These are phyloP conservation scores for Phytophthora fragariae DNA, from an alignment of 352 stramenopile species.

Conservation along the genomic window DNA sequence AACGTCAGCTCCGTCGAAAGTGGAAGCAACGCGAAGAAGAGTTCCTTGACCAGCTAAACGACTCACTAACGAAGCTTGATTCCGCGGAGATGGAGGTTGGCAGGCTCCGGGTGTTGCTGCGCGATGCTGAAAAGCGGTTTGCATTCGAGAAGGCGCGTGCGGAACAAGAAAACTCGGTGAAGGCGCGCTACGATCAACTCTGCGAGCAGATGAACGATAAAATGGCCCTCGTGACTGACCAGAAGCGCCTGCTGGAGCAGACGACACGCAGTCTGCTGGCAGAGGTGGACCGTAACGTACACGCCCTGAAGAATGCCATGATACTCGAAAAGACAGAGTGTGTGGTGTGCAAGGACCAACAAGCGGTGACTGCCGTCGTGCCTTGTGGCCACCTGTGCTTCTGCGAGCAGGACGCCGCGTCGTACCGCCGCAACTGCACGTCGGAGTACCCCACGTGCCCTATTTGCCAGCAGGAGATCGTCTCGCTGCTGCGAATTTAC, in stretches of 20 bases:
- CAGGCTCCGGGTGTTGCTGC: constrained; percentile 52
- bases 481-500: constrained; percentile 86
- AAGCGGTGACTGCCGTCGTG: constrained; percentile 77
- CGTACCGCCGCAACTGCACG: constrained; percentile 61
- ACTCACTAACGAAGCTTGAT: constrained; percentile 64
- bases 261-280: constrained; percentile 76
- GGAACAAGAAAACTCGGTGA: constrained; percentile 85
- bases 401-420: constrained; percentile 81
- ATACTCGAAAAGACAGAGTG: constrained; percentile 76
- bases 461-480: constrained; percentile 84
- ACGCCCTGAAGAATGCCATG: constrained; percentile 69
- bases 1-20: constrained; percentile 79
- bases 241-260: constrained; percentile 83
- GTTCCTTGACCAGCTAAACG: constrained; percentile 74
- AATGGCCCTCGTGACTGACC: constrained; percentile 66
- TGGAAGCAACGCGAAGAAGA: constrained; percentile 83
- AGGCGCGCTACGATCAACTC: constrained; percentile 73
- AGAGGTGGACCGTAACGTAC: constrained; percentile 79
- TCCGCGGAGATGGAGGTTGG: constrained; percentile 52
- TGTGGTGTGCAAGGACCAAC: constrained; percentile 81
- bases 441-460: constrained; percentile 66
- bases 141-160: constrained; percentile 73
- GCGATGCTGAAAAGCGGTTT: constrained; percentile 76
- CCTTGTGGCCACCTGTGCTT: constrained; percentile 88
- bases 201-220: constrained; percentile 81